Evolutionary conservation across 805 yeast genomes (phyloP).

Genomic region (Candida railenensis): DNA sequence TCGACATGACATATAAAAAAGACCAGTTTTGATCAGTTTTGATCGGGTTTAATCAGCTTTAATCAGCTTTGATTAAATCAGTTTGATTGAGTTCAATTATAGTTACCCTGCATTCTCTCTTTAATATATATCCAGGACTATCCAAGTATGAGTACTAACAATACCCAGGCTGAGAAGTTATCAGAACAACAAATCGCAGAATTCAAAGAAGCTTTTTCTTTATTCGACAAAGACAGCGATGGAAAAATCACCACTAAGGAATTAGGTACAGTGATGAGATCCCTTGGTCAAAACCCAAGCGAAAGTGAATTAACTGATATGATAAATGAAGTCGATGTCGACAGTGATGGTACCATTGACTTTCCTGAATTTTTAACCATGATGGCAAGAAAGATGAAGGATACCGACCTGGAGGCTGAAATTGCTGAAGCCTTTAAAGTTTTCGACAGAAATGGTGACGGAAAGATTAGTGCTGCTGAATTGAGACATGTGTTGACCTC

Average conservation of each 20-base stretch:
- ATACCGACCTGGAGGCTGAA: constrained; percentile 96
- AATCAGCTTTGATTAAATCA: no score
- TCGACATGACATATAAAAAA: no score
- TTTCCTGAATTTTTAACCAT: constrained; percentile 48
- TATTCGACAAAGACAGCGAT: constrained; percentile 95
- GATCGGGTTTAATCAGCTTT: no score
- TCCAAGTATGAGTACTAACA: background rate
- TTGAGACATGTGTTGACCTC: constrained; percentile 95
- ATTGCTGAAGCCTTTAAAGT: constrained; percentile 97
- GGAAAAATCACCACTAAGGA: constrained; percentile 96
- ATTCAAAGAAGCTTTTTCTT: constrained; percentile 95
- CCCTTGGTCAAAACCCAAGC: constrained; percentile 96
- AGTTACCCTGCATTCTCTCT: no score
- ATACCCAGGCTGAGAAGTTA: constrained; percentile 71
- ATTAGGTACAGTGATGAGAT: constrained; percentile 97
- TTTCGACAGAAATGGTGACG: constrained; percentile 95
- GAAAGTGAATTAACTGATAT: constrained; percentile 95
- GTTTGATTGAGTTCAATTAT: no score
- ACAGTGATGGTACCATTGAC: constrained; percentile 77
- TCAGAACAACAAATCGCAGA: constrained; percentile 96
- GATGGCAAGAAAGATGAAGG: constrained; percentile 74
- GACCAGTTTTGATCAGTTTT: no score
- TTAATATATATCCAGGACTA: no score
- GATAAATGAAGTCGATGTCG: constrained; percentile 95
- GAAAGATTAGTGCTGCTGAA: constrained; percentile 94